Conservation (phyloP, 331 rosid species). For the Phaseolus coccineus region DNA sequence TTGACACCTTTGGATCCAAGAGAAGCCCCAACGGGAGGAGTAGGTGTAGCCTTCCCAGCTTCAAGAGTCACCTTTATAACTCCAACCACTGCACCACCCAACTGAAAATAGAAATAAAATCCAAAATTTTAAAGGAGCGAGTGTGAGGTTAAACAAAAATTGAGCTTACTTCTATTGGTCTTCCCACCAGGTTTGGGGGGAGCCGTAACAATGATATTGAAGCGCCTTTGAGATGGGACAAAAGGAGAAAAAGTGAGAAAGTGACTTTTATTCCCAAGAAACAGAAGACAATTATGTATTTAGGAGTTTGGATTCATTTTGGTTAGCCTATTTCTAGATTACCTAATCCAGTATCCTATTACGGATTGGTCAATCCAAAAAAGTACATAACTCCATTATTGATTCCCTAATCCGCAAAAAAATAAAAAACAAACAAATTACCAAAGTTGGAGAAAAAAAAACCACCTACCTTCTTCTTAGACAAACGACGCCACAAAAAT, state of each 20-base stretch:
- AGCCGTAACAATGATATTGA: slow-evolving; percentile 82
- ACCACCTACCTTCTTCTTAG: too few relatives aligned
- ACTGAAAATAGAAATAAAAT: neutral
- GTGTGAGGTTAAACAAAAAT: too few relatives aligned
- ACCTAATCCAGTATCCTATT: too few relatives aligned
- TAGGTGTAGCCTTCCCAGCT: slow-evolving; percentile 99
- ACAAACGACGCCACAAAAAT: too few relatives aligned
- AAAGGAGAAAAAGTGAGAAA: slow-evolving; percentile 35
- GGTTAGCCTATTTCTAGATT: too few relatives aligned
- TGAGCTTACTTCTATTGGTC: slow-evolving; percentile 71
- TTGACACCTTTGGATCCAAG: slow-evolving; percentile 97
- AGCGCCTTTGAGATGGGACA: slow-evolving; percentile 54
- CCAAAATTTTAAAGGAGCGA: neutral
- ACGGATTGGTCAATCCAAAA: too few relatives aligned
- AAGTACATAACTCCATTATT: too few relatives aligned
- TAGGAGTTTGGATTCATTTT: too few relatives aligned
- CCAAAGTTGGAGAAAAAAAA: too few relatives aligned
- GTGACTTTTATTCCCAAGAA: slow-evolving; percentile 32
- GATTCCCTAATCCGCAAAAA: too few relatives aligned
- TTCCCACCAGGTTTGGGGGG: slow-evolving; percentile 95
- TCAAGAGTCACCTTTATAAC: slow-evolving; percentile 90
- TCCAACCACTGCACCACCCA: slow-evolving; percentile 68
- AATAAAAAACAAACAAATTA: too few relatives aligned
- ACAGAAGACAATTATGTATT: neutral
- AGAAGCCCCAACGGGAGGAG: slow-evolving; percentile 99